A percentile compares a stretch with the other conserved stretches of the same genome.
phyloP scores from a whole-genome alignment of 495 filamentous ascomycete species.

The Penicillium waksmanii region DNA sequence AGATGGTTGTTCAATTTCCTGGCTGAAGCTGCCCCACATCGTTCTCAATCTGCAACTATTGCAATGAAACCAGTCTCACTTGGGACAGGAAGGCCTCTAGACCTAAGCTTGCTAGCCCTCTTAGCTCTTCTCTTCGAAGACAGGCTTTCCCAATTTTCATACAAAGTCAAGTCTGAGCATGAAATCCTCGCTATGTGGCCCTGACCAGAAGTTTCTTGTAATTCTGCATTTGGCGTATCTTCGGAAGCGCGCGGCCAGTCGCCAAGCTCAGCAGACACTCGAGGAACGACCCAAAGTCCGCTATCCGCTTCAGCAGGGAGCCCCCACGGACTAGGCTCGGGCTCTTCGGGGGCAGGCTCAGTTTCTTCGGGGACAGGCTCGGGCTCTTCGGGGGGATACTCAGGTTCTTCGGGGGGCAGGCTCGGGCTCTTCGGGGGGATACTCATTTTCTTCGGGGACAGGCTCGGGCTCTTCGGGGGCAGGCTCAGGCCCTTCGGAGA shows the following conservation, averaged over 20 bases:
- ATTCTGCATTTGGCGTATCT: slow-evolving; percentile 1
- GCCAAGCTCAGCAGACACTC: background rate
- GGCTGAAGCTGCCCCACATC: slow-evolving; percentile 10
- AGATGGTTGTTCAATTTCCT: background rate
- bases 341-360: background rate
- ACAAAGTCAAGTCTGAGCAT: slow-evolving; percentile 10
- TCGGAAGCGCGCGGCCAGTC: background rate
- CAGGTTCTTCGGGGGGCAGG: too few species aligned
- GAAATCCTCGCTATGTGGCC: slow-evolving; percentile 15
- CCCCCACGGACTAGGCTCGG: too few species aligned
- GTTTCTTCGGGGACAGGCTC: slow-evolving; percentile 6
- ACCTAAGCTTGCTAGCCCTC: slow-evolving; percentile 14
- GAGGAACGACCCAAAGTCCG: background rate
- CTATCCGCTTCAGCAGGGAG: background rate
- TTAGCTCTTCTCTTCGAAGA: slow-evolving; percentile 13
- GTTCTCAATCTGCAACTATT: slow-evolving; percentile 13
- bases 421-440: background rate
- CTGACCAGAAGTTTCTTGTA: slow-evolving; percentile 10
- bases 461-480: slow-evolving; percentile 6
- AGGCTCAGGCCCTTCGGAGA: slow-evolving; percentile 5
- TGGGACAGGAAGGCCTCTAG: slow-evolving; percentile 13
- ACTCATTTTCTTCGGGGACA: slow-evolving; percentile 2
- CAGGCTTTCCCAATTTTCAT: slow-evolving; percentile 11
- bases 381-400: slow-evolving; percentile 6
- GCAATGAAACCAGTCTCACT: slow-evolving; percentile 14